Evolutionary conservation across 345 rosid genomes (phyloP), one percentile per base, ranked within the genome.

Genomic region (Eucalyptus paniculata): DNA sequence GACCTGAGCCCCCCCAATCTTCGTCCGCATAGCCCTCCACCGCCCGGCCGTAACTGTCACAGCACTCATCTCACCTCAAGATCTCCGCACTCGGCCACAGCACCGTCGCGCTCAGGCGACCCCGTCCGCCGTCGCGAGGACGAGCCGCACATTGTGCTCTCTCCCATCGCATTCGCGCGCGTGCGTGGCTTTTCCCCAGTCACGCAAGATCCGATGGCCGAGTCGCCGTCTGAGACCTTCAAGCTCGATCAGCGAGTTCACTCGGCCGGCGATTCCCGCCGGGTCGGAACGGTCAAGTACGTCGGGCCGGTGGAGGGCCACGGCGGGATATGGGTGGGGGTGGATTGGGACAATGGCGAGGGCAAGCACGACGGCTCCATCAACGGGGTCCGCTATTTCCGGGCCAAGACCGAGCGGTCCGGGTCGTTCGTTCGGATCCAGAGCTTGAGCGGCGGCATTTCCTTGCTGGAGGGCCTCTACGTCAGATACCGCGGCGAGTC

Each of bases 301-400:
- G 89, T 94, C 16, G 99, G 99, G 53, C 60, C 91, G 47, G 95
- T 97, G 62, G 92, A 94, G 37, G 98, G 98, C 1, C 88, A 97
- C 89, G 92, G 94, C 5, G 98, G 99, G 21, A 83, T 54, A 8
- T 97, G 98, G 98, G 91, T 95, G 86, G 99, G 99, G 26, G 96
- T 97, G 80, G 98, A 97, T 81, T 97, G 99, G 99, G 99, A 96
- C 93, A 91, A 89, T 60, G 94, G 91, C 56, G 94, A 95, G 13
- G 98, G 98, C 42, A 97, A 97, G 91, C 99, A 95, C 67, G 95
- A 97, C 81, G 99, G 99, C 7, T 91, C 97, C 91, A 86, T 95
- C 77, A 95, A 96, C 45, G 98, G 98, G 11, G 95, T 93, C 87
- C 95, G 92, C 23, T 97, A 95, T 89, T 97, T 97, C 89, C 94